Evolutionary conservation across 768 basidiomycete genomes (phyloP).

Genomic region (Kwoniella dendrophila): DNA sequence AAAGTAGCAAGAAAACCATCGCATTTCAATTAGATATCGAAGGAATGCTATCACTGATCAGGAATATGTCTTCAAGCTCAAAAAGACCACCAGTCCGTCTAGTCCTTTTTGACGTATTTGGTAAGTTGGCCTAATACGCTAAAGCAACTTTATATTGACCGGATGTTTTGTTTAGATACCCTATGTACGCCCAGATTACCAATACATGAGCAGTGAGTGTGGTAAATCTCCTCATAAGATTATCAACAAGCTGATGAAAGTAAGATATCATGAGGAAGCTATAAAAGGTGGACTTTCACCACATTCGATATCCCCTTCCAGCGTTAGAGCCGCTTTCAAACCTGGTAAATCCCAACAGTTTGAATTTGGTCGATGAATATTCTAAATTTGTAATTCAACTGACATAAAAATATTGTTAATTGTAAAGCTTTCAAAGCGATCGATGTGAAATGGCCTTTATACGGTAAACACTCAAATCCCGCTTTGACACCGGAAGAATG

Average conservation of each 20-base stretch:
- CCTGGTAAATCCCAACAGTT: slow-evolving; percentile 29
- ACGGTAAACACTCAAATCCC: slow-evolving; percentile 41
- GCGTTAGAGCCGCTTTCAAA: slow-evolving; percentile 45
- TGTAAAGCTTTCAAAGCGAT: slow-evolving; percentile 44
- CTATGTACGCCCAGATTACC: slow-evolving; percentile 51
- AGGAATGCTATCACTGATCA: no score
- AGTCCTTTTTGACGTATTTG: slow-evolving; percentile 54
- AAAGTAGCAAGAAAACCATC: no score
- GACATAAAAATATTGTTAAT: background rate
- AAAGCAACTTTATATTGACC: background rate
- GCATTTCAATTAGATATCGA: no score
- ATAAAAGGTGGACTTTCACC: slow-evolving; percentile 37
- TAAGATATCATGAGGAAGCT: slow-evolving; percentile 52
- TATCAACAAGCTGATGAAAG: background rate
- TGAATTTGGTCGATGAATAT: no score
- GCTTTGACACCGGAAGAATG: slow-evolving; percentile 44
- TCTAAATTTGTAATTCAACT: no score
- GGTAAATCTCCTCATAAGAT: background rate
- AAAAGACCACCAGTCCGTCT: slow-evolving; percentile 36
- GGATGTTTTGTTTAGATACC: slow-evolving; percentile 37
- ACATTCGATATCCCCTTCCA: slow-evolving; percentile 27
- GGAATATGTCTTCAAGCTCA: slow-evolving; percentile 11
- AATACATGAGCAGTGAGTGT: slow-evolving; percentile 49
- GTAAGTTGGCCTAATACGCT: slow-evolving; percentile 20
- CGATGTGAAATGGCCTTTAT: slow-evolving; percentile 36